phyloP scores from a whole-genome alignment of 2,329 filamentous ascomycete species.

The Fusarium tanahbumbuense region DNA sequence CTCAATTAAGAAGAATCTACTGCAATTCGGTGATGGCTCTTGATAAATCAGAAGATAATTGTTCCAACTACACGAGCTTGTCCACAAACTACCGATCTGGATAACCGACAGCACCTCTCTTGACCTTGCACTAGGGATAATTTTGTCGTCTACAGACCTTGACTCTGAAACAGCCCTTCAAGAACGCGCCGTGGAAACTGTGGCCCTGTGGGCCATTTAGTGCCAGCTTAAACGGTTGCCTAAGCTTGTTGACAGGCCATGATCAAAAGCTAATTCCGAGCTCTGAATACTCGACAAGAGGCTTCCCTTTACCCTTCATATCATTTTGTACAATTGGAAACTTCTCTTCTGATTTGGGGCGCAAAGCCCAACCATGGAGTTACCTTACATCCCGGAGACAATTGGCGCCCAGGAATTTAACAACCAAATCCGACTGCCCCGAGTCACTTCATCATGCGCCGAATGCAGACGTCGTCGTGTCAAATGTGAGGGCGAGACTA shows the following conservation, averaged over 20 bases:
- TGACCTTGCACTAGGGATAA: not conserved
- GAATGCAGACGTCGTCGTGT: slow-evolving; percentile 22
- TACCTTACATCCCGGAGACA: not conserved
- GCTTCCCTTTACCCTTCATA: not conserved
- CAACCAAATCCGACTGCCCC: not conserved
- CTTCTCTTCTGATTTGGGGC: not conserved
- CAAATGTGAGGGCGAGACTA: slow-evolving; percentile 11
- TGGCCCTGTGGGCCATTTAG: not conserved
- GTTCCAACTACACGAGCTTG: not conserved
- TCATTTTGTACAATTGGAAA: not conserved
- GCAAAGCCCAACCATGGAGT: not conserved
- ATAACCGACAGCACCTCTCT: not conserved
- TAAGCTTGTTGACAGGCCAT: not conserved
- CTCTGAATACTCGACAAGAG: not conserved
- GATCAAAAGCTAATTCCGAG: too few relatives aligned
- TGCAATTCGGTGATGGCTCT: not conserved
- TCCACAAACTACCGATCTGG: not conserved
- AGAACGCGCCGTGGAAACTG: not conserved
- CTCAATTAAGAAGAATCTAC: not conserved
- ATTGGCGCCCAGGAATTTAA: not conserved
- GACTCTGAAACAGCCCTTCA: not conserved
- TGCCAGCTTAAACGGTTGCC: not conserved
- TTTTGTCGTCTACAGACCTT: too few relatives aligned
- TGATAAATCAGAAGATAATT: not conserved
- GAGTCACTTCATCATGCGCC: slow-evolving; percentile 12